Evolutionary conservation across 1,139 yeast genomes (phyloP).

Genomic region (Scheffersomyces insectosa): DNA sequence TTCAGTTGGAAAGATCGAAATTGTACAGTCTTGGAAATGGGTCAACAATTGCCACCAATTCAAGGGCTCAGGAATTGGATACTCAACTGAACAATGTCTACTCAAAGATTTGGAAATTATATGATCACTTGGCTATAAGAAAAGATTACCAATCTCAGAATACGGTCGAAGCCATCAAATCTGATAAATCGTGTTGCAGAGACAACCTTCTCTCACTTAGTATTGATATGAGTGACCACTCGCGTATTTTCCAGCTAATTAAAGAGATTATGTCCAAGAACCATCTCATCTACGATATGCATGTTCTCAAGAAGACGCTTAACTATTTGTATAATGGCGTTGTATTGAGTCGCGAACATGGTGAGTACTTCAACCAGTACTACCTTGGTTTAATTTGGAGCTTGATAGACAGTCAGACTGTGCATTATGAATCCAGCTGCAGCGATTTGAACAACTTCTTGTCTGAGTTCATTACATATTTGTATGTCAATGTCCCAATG

Average conservation of each 20-base stretch:
- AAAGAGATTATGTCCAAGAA: conserved; percentile 39
- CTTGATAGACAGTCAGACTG: conserved; percentile 36
- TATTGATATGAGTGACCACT: conserved; percentile 38
- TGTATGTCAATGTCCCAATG: conserved; percentile 13
- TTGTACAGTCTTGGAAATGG: neutral
- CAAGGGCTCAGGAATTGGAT: neutral
- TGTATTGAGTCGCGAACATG: conserved; percentile 17
- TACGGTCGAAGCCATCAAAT: conserved; percentile 4
- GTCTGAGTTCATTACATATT: conserved; percentile 29
- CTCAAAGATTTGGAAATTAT: conserved; percentile 32
- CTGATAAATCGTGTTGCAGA: conserved; percentile 18
- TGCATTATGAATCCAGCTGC: conserved; percentile 21
- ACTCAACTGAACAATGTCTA: conserved; percentile 10
- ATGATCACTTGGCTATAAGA: conserved; percentile 38
- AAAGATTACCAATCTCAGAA: conserved; percentile 31
- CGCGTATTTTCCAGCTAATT: conserved; percentile 36
- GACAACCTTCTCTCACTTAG: conserved; percentile 33
- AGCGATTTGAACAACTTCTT: conserved; percentile 30
- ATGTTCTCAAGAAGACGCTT: conserved; percentile 30
- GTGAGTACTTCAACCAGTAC: conserved; percentile 24
- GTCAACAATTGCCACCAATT: conserved; percentile 2
- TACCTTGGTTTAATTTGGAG: conserved; percentile 37
- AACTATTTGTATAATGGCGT: conserved; percentile 36
- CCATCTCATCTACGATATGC: conserved; percentile 33
- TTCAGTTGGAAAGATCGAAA: neutral